phyloP scores from a whole-genome alignment of 441 rosid genomes.

The Populus hybrid region DNA sequence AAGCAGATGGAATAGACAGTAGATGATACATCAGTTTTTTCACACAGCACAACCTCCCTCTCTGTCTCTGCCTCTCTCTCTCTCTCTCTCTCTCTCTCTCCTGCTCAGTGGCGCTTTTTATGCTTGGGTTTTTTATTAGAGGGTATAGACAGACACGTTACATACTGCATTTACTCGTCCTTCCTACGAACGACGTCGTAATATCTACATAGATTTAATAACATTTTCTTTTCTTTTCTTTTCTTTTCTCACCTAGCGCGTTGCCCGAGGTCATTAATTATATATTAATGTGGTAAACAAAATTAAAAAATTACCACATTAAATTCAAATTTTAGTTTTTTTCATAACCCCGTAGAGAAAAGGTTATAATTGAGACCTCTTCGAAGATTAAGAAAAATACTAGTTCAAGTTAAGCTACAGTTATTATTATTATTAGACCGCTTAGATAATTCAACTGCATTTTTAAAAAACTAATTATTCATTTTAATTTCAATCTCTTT shows the following conservation, averaged over 20 bases:
- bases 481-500: no score
- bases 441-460: no score
- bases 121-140: neutral
- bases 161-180: neutral
- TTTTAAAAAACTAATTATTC: no score
- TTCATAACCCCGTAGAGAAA: no score
- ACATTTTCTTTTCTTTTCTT: neutral
- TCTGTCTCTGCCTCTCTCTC: neutral
- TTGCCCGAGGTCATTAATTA: neutral
- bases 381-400: no score
- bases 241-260: neutral
- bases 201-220: neutral
- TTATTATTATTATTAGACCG: no score
- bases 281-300: no score
- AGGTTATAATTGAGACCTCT: neutral
- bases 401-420: no score
- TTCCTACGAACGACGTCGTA: neutral
- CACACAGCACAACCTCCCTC: neutral
- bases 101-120: neutral
- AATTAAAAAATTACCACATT: no score
- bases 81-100: neutral
- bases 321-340: no score
- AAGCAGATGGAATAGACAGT: neutral
- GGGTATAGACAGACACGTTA: neutral
- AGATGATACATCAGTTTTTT: neutral